These are phyloP conservation scores for Amanita jacksonii DNA, from an alignment of 768 basidiomycete genomes.

Conservation along the genomic window DNA sequence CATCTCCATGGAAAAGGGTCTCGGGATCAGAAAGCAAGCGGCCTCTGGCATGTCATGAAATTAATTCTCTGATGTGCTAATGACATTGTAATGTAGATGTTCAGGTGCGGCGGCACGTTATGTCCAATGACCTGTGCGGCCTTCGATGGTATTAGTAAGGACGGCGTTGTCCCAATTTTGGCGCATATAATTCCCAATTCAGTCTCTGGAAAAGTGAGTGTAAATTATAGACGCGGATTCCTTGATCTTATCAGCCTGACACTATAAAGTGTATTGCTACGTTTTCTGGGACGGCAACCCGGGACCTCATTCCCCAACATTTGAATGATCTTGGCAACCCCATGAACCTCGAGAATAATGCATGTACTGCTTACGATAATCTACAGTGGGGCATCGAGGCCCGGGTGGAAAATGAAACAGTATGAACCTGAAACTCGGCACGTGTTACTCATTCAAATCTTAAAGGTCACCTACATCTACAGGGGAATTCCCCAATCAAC, in stretches of 20 bases:
- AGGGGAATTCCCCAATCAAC: constrained; percentile 4
- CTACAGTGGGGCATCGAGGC: constrained; percentile 10
- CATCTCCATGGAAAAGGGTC: not conserved
- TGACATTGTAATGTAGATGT: not conserved
- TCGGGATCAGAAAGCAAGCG: not conserved
- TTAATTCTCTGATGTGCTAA: constrained; percentile 1
- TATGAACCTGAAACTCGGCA: constrained; percentile 4
- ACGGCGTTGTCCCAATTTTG: constrained; percentile 6
- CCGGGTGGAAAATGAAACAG: constrained; percentile 2
- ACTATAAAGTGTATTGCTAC: constrained; percentile 8
- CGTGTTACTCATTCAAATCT: not conserved
- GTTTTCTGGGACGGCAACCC: constrained; percentile 6
- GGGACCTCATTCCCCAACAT: constrained; percentile 4
- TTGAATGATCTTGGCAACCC: constrained; percentile 7
- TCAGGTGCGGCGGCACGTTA: not conserved
- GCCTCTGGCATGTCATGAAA: constrained; percentile 1
- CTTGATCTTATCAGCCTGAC: constrained; percentile 1
- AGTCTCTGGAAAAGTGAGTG: constrained; percentile 1
- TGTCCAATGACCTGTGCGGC: not conserved
- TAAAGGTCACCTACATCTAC: constrained; percentile 9
- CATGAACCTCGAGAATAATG: constrained; percentile 9
- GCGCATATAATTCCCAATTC: constrained; percentile 10
- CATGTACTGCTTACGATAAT: constrained; percentile 7
- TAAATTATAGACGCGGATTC: not conserved
- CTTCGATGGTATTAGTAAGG: not conserved